Percentiles rank a stretch among this genome's conserved stretches.
phyloP scores from a whole-genome alignment of 352 stramenopile genomes.

The Phytophthora cryptogea region DNA sequence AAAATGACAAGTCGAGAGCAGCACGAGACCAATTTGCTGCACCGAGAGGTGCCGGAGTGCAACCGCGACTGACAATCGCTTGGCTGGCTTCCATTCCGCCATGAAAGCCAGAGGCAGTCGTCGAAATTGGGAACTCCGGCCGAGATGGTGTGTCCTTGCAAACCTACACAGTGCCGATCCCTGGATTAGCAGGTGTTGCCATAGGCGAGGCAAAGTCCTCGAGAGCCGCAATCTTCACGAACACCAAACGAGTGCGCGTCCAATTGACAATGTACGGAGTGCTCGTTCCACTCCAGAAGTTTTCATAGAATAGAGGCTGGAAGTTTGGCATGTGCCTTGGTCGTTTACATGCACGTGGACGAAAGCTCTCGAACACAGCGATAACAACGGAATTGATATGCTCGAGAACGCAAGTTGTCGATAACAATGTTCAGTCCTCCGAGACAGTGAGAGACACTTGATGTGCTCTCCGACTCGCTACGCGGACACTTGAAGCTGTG shows the following conservation, averaged over 20 bases:
- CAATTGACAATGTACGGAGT: constrained; percentile 2
- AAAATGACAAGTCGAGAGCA: constrained; percentile 13
- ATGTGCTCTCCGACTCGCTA: not conserved
- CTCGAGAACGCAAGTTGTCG: not conserved
- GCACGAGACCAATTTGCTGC: constrained; percentile 8
- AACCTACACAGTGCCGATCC: constrained; percentile 18
- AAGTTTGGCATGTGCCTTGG: not conserved
- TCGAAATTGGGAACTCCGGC: constrained; percentile 18
- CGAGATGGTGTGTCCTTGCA: constrained; percentile 27
- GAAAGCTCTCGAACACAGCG: too few species aligned
- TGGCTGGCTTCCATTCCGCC: constrained; percentile 30
- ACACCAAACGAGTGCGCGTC: constrained; percentile 1
- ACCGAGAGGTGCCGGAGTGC: constrained; percentile 8
- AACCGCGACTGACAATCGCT: constrained; percentile 15
- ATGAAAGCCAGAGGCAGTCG: constrained; percentile 29
- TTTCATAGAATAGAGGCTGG: constrained; percentile 16
- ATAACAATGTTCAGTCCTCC: not conserved
- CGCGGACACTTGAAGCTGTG: not conserved
- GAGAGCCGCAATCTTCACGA: constrained; percentile 6
- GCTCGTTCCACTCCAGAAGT: constrained; percentile 20
- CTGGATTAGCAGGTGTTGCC: constrained; percentile 7
- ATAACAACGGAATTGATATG: too few species aligned
- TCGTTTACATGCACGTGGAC: too few species aligned
- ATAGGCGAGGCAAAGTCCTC: constrained; percentile 15
- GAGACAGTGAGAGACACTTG: not conserved